Conservation (phyloP, 768 basidiomycete genomes). For the Serendipita sp. region DNA sequence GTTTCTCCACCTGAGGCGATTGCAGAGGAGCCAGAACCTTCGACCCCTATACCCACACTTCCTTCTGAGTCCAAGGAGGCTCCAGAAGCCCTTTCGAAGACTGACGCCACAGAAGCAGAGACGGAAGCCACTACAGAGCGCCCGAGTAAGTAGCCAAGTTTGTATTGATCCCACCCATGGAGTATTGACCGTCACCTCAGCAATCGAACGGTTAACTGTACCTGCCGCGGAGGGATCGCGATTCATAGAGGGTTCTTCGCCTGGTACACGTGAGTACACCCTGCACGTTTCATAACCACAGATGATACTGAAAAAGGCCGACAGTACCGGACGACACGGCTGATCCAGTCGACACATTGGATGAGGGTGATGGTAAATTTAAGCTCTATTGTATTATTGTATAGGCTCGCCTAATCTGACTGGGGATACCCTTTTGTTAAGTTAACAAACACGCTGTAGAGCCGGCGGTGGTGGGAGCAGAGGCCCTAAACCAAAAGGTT, state of each 20-base stretch:
- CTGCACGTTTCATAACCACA: background rate
- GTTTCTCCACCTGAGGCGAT: background rate
- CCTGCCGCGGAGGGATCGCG: background rate
- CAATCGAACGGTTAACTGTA: background rate
- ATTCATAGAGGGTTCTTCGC: background rate
- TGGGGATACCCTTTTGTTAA: background rate
- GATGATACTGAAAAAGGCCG: background rate
- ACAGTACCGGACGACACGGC: background rate
- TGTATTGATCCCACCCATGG: background rate
- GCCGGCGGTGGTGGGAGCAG: background rate
- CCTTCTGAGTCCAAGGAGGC: background rate
- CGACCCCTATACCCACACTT: background rate
- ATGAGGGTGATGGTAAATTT: background rate
- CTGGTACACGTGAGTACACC: background rate
- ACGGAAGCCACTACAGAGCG: background rate
- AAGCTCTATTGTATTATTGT: background rate
- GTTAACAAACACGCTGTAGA: background rate
- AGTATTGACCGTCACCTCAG: background rate
- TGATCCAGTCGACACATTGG: background rate
- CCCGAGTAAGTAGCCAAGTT: background rate
- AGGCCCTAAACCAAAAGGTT: background rate
- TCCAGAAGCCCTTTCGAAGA: background rate
- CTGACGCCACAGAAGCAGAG: background rate
- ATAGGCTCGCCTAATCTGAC: constrained; percentile 5
- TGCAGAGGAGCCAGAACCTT: constrained; percentile 1